A percentile compares a stretch with the other conserved stretches of the same genome.
Evolutionary conservation across 2,329 filamentous ascomycete species (phyloP).

Genomic region (Colletotrichum falcatum): DNA sequence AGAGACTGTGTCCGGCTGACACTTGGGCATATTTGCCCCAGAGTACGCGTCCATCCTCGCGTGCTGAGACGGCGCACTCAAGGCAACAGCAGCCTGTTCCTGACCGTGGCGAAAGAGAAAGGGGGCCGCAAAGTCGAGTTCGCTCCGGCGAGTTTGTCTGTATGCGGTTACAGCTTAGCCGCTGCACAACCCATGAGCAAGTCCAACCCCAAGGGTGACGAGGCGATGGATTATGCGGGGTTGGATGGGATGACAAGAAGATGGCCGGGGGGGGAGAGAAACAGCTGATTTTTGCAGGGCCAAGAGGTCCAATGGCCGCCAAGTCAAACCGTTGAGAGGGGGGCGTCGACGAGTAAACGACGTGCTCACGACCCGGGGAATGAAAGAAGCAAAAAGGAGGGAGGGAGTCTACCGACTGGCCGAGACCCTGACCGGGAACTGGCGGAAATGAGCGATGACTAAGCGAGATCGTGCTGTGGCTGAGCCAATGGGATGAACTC

Average conservation of each 20-base stretch:
- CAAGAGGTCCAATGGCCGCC: conserved; percentile 36
- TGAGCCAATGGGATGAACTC: background rate
- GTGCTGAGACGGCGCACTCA: conserved; percentile 29
- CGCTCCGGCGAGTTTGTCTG: background rate
- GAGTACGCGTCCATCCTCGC: conserved; percentile 8
- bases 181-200: background rate
- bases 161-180: conserved; percentile 2
- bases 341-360: too few species aligned
- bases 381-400: too few species aligned
- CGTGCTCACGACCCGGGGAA: background rate
- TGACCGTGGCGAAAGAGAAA: conserved; percentile 1
- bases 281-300: conserved; percentile 40
- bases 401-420: too few species aligned
- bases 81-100: conserved; percentile 19
- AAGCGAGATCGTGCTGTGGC: background rate
- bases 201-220: background rate
- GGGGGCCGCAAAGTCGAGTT: background rate
- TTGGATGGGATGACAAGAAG: conserved; percentile 12
- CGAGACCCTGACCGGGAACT: too few species aligned
- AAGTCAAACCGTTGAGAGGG: conserved; percentile 38
- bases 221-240: conserved; percentile 18
- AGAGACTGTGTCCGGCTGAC: conserved; percentile 24
- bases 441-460: background rate
- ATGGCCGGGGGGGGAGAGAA: conserved; percentile 16
- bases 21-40: background rate